These are phyloP conservation scores for Monosporascus sp. DNA, from an alignment of 2,329 filamentous ascomycete genomes.

Conservation along the genomic window DNA sequence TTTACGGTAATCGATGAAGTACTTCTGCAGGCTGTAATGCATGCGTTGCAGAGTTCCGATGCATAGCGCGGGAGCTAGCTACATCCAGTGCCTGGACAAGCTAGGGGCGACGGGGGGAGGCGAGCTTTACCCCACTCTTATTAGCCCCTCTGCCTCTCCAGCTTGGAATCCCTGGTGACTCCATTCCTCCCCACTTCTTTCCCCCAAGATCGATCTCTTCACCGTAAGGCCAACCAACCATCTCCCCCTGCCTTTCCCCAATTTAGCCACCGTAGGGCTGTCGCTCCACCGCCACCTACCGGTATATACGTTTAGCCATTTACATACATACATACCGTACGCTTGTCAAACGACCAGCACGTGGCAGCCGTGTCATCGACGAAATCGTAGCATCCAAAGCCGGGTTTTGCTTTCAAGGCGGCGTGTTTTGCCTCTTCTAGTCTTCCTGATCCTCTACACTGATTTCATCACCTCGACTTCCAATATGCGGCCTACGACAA, in stretches of 20 bases:
- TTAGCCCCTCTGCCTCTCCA: too few relatives aligned
- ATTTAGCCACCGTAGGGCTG: too few relatives aligned
- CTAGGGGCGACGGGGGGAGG: neutral
- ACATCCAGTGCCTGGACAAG: neutral
- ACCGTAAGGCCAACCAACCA: too few relatives aligned
- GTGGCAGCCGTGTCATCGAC: neutral
- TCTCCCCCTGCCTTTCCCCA: too few relatives aligned
- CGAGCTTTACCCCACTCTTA: too few relatives aligned
- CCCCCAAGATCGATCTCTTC: too few relatives aligned
- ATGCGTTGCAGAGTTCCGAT: neutral
- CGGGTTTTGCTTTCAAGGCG: too few relatives aligned
- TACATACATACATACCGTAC: neutral
- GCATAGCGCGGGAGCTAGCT: neutral
- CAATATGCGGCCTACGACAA: conserved; percentile 46
- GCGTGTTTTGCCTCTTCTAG: too few relatives aligned
- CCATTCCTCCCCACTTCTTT: conserved; percentile 1
- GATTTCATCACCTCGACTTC: neutral
- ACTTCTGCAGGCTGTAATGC: neutral
- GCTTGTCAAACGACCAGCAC: neutral
- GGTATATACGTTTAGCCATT: too few relatives aligned
- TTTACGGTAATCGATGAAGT: neutral
- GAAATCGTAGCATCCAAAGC: neutral
- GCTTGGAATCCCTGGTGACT: too few relatives aligned
- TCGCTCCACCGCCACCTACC: too few relatives aligned
- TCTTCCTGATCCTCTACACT: neutral